phyloP scores from a whole-genome alignment of 1,284 basidiomycete genomes.

The Takashimella koratensis region DNA sequence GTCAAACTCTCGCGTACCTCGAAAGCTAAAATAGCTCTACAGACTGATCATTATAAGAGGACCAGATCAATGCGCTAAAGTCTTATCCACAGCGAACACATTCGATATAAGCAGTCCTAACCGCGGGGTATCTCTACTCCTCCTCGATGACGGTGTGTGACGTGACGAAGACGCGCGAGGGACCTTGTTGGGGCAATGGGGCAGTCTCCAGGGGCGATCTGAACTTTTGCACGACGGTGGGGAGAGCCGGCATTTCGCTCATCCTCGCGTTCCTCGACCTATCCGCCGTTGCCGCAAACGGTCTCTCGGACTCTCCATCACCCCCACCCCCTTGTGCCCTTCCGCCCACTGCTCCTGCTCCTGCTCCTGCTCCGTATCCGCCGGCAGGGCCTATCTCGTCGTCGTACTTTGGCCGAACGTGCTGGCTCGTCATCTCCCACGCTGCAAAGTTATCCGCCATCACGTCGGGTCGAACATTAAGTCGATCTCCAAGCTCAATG shows the following conservation, averaged over 20 bases:
- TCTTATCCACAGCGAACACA: too few species aligned
- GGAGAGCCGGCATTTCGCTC: slow-evolving; percentile 19
- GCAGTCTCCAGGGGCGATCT: slow-evolving; percentile 21
- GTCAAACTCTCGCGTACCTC: too few species aligned
- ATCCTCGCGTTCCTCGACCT: slow-evolving; percentile 14
- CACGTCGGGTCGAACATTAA: slow-evolving; percentile 23
- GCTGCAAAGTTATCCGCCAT: slow-evolving; percentile 6
- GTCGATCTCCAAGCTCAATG: slow-evolving; percentile 24
- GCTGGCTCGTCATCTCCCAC: neutral
- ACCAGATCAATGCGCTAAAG: too few species aligned
- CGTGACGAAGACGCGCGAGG: slow-evolving; percentile 22
- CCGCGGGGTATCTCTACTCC: slow-evolving; percentile 2
- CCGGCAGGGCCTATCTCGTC: neutral
- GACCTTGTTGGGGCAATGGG: slow-evolving; percentile 6
- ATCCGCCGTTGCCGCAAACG: slow-evolving; percentile 17
- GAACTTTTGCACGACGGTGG: slow-evolving; percentile 22
- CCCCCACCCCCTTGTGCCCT: neutral
- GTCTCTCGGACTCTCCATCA: slow-evolving; percentile 5
- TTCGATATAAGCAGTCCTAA: too few species aligned
- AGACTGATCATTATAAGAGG: too few species aligned
- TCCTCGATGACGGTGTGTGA: slow-evolving; percentile 13
- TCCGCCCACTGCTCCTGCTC: too few species aligned
- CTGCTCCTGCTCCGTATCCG: too few species aligned
- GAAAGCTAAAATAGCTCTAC: too few species aligned
- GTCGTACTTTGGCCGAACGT: neutral